Conservation (phyloP, 805 yeast species). For the Ogataea salicorniae region DNA sequence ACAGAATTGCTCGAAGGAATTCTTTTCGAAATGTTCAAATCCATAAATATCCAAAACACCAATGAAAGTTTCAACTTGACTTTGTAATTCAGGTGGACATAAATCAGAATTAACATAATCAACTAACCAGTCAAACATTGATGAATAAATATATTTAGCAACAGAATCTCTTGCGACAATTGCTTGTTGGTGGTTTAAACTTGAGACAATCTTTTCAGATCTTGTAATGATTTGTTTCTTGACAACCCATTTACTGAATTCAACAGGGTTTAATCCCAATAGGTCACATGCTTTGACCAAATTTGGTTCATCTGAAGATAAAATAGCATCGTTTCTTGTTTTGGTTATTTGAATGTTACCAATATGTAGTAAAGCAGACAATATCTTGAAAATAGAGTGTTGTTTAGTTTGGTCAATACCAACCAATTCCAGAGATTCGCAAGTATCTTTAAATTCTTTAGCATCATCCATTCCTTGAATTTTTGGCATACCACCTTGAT, state of each 20-base stretch:
- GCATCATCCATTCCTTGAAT: slow-evolving; percentile 81
- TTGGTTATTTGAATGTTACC: slow-evolving; percentile 89
- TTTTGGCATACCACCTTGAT: slow-evolving; percentile 74
- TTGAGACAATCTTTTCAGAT: slow-evolving; percentile 84
- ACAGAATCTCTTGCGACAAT: slow-evolving; percentile 94
- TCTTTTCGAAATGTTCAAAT: slow-evolving; percentile 90
- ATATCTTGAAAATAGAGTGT: slow-evolving; percentile 62
- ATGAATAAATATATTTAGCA: slow-evolving; percentile 87
- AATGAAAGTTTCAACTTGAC: slow-evolving; percentile 64
- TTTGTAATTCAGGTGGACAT: slow-evolving; percentile 65
- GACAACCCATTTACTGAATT: slow-evolving; percentile 84
- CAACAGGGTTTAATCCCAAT: slow-evolving; percentile 68
- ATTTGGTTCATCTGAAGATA: slow-evolving; percentile 83
- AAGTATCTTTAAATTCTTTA: slow-evolving; percentile 69
- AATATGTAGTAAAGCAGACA: slow-evolving; percentile 85
- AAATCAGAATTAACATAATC: slow-evolving; percentile 75
- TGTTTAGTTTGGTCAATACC: slow-evolving; percentile 64
- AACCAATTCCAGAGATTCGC: slow-evolving; percentile 70
- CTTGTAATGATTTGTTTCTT: slow-evolving; percentile 92
- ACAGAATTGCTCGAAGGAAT: slow-evolving; percentile 96
- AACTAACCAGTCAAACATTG: slow-evolving; percentile 94
- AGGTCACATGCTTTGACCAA: slow-evolving; percentile 77
- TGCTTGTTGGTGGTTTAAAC: slow-evolving; percentile 78
- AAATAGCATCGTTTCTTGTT: slow-evolving; percentile 75
- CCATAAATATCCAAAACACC: slow-evolving; percentile 98